phyloP scores from a whole-genome alignment of 257 asterid species.

The Striga asiatica region DNA sequence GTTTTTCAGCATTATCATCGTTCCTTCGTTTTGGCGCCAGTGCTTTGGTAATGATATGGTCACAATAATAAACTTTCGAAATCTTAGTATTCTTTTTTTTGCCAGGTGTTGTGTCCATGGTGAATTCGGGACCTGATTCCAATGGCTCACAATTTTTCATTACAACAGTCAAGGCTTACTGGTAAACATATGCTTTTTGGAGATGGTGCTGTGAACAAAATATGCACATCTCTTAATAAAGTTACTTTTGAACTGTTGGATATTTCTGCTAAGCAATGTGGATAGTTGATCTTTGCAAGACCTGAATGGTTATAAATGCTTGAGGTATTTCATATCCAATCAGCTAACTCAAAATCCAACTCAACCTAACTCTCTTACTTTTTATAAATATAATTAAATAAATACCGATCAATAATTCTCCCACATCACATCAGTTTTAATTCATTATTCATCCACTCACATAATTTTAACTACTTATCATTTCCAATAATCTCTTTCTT shows the following conservation, averaged over 20 bases:
- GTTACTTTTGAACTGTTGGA: not conserved
- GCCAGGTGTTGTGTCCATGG: constrained; percentile 86
- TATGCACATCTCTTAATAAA: not conserved
- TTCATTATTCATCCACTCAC: too few species aligned
- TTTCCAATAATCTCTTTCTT: too few species aligned
- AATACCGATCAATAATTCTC: too few species aligned
- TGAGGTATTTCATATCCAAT: too few species aligned
- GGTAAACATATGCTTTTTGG: constrained; percentile 33
- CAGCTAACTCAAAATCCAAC: too few species aligned
- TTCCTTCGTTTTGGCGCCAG: too few species aligned
- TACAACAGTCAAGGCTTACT: constrained; percentile 83
- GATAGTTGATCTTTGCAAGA: not conserved
- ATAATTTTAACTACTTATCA: too few species aligned
- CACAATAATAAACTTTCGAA: not conserved
- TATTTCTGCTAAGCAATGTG: not conserved
- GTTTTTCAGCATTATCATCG: not conserved
- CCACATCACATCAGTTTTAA: too few species aligned
- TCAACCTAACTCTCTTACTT: too few species aligned
- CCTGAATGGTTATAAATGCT: not conserved
- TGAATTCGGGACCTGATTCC: constrained; percentile 80
- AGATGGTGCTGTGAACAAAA: not conserved
- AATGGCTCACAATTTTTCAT: constrained; percentile 95
- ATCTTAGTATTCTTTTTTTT: constrained; percentile 15
- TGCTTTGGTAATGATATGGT: too few species aligned
- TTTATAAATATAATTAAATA: too few species aligned